These are phyloP conservation scores for Zygoascus sp. DNA, from an alignment of 1,139 yeast species.

Conservation along the genomic window DNA sequence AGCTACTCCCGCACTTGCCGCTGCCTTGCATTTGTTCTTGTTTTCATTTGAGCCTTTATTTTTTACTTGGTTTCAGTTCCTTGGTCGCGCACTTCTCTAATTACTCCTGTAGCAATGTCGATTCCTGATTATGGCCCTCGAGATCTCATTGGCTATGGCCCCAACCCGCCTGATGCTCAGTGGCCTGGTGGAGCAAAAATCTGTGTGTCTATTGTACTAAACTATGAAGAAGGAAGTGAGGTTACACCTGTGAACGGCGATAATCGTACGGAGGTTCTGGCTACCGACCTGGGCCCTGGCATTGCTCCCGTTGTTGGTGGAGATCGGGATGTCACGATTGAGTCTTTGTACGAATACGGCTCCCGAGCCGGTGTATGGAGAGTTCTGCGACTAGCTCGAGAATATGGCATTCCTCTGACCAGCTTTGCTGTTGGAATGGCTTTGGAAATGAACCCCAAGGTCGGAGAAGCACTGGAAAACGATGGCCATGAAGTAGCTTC, in stretches of 20 bases:
- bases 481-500: conserved; percentile 42
- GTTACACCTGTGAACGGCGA: conserved; percentile 33
- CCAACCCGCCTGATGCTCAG: conserved; percentile 32
- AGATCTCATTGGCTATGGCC: conserved; percentile 39
- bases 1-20: no score
- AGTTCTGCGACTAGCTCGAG: conserved; percentile 34
- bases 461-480: conserved; percentile 36
- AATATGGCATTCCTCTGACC: conserved; percentile 34
- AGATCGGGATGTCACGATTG: conserved; percentile 29
- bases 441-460: conserved; percentile 33
- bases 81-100: no score
- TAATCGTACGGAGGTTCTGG: conserved; percentile 22
- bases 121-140: conserved; percentile 19
- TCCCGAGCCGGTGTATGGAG: conserved; percentile 41
- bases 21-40: no score
- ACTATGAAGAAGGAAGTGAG: conserved; percentile 39
- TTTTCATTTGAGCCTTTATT: no score
- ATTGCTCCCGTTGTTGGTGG: conserved; percentile 28
- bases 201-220: conserved; percentile 37
- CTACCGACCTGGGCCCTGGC: conserved; percentile 31
- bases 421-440: conserved; percentile 41
- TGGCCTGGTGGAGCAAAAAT: conserved; percentile 38
- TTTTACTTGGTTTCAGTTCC: no score
- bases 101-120: no score
- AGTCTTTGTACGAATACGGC: conserved; percentile 38